phyloP scores from a whole-genome alignment of 192 early-diverging fungal genomes.

The Dimargaris cristalligena region DNA sequence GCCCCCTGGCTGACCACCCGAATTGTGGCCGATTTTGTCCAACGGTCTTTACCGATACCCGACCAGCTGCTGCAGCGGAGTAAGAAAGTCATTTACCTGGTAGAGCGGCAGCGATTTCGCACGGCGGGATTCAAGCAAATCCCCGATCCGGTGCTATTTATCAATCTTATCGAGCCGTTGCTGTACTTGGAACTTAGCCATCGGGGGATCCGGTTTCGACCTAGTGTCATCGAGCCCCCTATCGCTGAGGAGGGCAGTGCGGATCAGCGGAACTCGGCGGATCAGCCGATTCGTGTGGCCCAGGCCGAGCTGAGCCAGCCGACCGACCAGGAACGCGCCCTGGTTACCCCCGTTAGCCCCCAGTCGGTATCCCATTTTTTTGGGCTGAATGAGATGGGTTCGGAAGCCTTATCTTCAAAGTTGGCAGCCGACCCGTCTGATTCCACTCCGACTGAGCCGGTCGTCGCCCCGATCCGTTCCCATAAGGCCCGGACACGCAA shows the following conservation, averaged over 20 bases:
- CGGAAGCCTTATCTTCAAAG: too few relatives aligned
- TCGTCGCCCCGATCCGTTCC: not conserved
- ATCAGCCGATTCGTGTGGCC: not conserved
- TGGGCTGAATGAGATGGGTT: constrained; percentile 23
- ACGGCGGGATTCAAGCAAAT: constrained; percentile 27
- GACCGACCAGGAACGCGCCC: constrained; percentile 9
- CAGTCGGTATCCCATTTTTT: constrained; percentile 16
- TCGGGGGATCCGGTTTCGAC: constrained; percentile 17
- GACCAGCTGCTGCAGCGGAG: constrained; percentile 6
- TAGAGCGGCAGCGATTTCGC: constrained; percentile 32
- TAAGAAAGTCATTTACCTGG: constrained; percentile 20
- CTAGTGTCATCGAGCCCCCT: constrained; percentile 15
- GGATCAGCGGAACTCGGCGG: too few relatives aligned
- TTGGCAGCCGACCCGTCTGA: constrained; percentile 1
- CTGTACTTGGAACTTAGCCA: constrained; percentile 25
- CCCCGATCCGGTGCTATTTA: constrained; percentile 29
- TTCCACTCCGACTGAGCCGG: constrained; percentile 7
- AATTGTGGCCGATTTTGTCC: constrained; percentile 22
- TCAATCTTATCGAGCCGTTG: constrained; percentile 29
- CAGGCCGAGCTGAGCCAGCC: constrained; percentile 13
- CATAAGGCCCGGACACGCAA: constrained; percentile 7
- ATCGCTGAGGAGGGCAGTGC: too few relatives aligned
- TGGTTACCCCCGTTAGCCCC: constrained; percentile 22
- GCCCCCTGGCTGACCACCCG: constrained; percentile 23
- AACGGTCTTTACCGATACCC: constrained; percentile 15